phyloP scores from a whole-genome alignment of 2,329 filamentous ascomycete species.

The Colletotrichum camelliae region DNA sequence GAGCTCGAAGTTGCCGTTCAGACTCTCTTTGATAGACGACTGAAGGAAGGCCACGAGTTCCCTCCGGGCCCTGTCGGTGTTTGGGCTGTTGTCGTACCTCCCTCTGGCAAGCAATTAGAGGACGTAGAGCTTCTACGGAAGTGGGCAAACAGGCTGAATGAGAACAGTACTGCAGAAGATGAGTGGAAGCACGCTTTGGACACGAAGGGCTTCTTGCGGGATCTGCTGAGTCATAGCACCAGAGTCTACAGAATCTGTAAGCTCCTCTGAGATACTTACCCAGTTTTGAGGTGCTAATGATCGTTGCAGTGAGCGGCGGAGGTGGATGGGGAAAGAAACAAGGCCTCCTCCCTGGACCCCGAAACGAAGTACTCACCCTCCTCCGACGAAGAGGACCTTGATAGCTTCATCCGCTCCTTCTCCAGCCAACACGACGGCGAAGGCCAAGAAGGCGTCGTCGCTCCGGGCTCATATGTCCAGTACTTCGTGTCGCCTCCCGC shows the following conservation, averaged over 20 bases:
- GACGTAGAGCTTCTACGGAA: background rate
- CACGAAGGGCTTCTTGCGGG: slow-evolving; percentile 10
- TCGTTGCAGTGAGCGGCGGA: slow-evolving; percentile 71
- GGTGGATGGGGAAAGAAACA: slow-evolving; percentile 86
- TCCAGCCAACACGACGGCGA: slow-evolving; percentile 28
- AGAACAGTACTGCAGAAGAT: background rate
- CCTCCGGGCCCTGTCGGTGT: slow-evolving; percentile 61
- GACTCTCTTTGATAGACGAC: slow-evolving; percentile 55
- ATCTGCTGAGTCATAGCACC: slow-evolving; percentile 31
- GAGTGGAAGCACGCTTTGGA: slow-evolving; percentile 6
- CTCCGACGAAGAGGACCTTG: slow-evolving; percentile 55
- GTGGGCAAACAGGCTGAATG: background rate
- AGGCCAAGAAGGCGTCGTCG: slow-evolving; percentile 60
- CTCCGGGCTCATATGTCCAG: slow-evolving; percentile 68
- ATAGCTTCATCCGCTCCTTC: slow-evolving; percentile 51
- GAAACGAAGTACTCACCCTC: slow-evolving; percentile 56
- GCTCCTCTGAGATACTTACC: slow-evolving; percentile 24
- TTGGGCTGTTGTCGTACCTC: slow-evolving; percentile 74
- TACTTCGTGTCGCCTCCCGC: slow-evolving; percentile 59
- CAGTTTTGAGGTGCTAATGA: background rate
- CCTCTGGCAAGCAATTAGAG: slow-evolving; percentile 26
- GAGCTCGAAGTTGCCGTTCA: slow-evolving; percentile 74
- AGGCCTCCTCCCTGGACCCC: slow-evolving; percentile 79
- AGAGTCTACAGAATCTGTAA: slow-evolving; percentile 49
- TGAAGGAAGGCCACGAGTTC: slow-evolving; percentile 33